Percentiles rank a stretch among this genome's conserved stretches.
phyloP scores from a whole-genome alignment of 257 asterid species.

The Lycium ferocissimum region DNA sequence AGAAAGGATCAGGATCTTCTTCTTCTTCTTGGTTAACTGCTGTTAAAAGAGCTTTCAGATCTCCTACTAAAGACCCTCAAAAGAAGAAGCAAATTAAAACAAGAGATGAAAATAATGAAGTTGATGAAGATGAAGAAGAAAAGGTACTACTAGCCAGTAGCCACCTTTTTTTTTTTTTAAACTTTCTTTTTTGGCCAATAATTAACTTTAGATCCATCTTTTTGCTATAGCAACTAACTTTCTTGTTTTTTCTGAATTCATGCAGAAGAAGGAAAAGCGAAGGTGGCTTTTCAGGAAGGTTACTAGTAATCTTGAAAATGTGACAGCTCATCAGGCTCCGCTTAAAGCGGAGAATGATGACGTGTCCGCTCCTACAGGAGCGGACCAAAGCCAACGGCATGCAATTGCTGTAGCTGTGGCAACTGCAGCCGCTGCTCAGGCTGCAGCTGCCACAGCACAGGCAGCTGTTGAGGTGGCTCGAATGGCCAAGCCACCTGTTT shows the following conservation, averaged over 20 bases:
- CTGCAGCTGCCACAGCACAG: conserved; percentile 47
- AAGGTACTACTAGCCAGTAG: conserved; percentile 34
- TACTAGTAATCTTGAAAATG: conserved; percentile 34
- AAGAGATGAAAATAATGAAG: conserved; percentile 23
- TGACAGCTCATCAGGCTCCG: neutral
- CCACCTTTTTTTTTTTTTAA: neutral
- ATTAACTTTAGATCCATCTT: neutral
- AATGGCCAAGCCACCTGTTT: conserved; percentile 34
- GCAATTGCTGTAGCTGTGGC: conserved; percentile 47
- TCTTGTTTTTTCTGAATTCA: neutral
- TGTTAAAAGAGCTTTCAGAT: conserved; percentile 57
- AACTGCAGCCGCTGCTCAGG: conserved; percentile 50
- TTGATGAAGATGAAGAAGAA: conserved; percentile 43
- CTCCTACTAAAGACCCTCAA: conserved; percentile 48
- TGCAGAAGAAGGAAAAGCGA: conserved; percentile 49
- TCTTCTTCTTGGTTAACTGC: conserved; percentile 58
- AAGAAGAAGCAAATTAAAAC: conserved; percentile 36
- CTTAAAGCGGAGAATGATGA: neutral
- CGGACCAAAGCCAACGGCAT: conserved; percentile 40
- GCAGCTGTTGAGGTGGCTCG: conserved; percentile 43
- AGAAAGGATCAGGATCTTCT: conserved; percentile 32
- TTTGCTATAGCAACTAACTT: neutral
- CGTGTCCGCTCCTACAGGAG: conserved; percentile 1
- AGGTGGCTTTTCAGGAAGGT: conserved; percentile 49
- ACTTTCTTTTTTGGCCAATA: neutral